Conservation (phyloP, 805 yeast species). For the Grigorovia transvaalensis region DNA sequence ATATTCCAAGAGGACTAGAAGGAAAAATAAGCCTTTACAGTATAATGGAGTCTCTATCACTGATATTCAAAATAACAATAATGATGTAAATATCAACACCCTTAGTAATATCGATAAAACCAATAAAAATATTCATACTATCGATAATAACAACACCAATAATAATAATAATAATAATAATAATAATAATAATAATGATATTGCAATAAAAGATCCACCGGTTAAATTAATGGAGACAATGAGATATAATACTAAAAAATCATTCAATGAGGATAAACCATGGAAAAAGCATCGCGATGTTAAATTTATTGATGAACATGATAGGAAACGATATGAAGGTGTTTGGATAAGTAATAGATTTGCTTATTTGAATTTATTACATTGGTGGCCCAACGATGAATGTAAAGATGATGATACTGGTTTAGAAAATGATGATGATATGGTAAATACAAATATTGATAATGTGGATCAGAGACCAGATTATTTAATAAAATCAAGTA, state of each 20-base stretch:
- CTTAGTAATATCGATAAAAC: not conserved
- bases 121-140: not conserved
- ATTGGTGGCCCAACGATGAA: constrained; percentile 21
- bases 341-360: constrained; percentile 89
- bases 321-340: constrained; percentile 84
- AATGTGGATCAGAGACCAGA: not conserved
- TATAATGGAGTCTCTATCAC: not conserved
- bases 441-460: too few species aligned
- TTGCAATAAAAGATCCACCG: not conserved
- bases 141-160: not conserved
- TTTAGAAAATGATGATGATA: not conserved
- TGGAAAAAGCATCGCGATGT: constrained; percentile 79
- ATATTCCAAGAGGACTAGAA: not conserved
- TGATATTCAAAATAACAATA: too few species aligned
- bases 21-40: not conserved
- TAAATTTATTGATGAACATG: constrained; percentile 43
- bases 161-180: not conserved
- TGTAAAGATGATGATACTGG: not conserved
- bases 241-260: constrained; percentile 12
- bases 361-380: constrained; percentile 35
- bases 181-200: not conserved
- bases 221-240: constrained; percentile 21
- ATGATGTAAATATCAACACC: too few species aligned
- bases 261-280: constrained; percentile 80
- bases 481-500: not conserved